These are phyloP conservation scores for Przewalskia tangutica DNA, from an alignment of 257 asterid genomes.

Conservation along the genomic window DNA sequence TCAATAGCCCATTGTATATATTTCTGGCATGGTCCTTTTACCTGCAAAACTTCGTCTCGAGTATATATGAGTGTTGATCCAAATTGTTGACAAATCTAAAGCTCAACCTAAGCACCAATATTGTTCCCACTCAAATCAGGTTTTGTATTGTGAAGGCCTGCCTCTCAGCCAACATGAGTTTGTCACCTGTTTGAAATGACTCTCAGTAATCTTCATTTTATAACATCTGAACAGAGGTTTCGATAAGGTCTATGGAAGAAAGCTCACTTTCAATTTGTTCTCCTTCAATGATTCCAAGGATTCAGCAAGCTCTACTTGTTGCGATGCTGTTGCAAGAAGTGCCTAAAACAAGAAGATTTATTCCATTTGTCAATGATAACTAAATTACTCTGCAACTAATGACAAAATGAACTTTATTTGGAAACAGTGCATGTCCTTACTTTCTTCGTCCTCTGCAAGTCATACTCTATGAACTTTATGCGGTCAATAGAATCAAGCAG, in stretches of 20 bases:
- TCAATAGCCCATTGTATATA: background rate
- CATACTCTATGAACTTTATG: slow-evolving; percentile 74
- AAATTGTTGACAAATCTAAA: background rate
- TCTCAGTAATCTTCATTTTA: background rate
- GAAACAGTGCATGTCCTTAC: slow-evolving; percentile 20
- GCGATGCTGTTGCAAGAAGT: slow-evolving; percentile 71
- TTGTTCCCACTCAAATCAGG: slow-evolving; percentile 5
- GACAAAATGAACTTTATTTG: slow-evolving; percentile 1
- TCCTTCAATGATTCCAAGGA: slow-evolving; percentile 72
- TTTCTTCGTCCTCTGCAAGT: slow-evolving; percentile 77
- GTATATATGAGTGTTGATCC: background rate
- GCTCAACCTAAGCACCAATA: background rate
- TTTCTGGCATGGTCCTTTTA: background rate
- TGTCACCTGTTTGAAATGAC: slow-evolving; percentile 28
- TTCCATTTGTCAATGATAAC: slow-evolving; percentile 7
- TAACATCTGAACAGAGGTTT: background rate
- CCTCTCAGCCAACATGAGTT: slow-evolving; percentile 56
- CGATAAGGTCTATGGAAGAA: background rate
- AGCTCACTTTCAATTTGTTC: slow-evolving; percentile 39
- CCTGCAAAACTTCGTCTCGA: background rate
- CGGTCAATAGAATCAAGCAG: slow-evolving; percentile 80
- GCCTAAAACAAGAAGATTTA: slow-evolving; percentile 36
- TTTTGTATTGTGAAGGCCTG: slow-evolving; percentile 33
- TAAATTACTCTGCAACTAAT: background rate
- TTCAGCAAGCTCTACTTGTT: slow-evolving; percentile 82